Base-by-base conservation (phyloP, 1,139 yeast genomes). In the Lodderomyces jiufengensis region DNA sequence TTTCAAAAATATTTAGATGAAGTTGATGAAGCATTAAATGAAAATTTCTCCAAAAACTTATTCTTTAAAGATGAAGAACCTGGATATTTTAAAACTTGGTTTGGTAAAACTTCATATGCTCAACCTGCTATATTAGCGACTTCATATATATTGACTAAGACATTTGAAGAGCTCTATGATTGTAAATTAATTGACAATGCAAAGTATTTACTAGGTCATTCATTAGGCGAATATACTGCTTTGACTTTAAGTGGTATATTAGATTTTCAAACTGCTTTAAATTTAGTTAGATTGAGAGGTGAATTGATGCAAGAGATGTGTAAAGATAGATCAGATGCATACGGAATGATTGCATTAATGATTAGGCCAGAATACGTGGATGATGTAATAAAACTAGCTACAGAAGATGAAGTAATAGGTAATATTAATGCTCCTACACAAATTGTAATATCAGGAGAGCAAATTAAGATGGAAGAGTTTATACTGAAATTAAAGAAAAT, bases 21-120 rank as follows among this genome's bases (percentile, higher is more conserved):
- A 20, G 81, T 87, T 43, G 73, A 70, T 31, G 84, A 78, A 39
- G 75, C 82, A 2, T 79, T 90, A 46, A 70, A 68, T n/a, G 69
- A 61, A 13, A 61, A 68, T 5, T 80, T 75, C 51, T 57, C 69
- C 16, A 32, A 43, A 3, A 46, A 54, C 12, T 41, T 65, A 26
- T 45, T 49, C 26, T 36, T 14, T 7, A 29, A 27, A 12, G 21
- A 27, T 22, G 31, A 11, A 9, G 6, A 9, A 12, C 20, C n/a
- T 23, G 7, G 20, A 18, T 5, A 18, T 5, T 5, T 18, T 18
- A 27, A 32, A 9, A 6, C 5, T 11, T 22, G 15, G 11, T 13
- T 20, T n/a, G 13, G 22, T 45, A 22, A 40, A 22, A 77, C 84
- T 1, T 55, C 73, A 31, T 69, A 74, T 49, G 82, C 84, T 11